Evolutionary conservation across 2,329 filamentous ascomycete species (phyloP), one percentile per base, ranked within the genome.

Genomic region (Aureobasidium sp.): DNA sequence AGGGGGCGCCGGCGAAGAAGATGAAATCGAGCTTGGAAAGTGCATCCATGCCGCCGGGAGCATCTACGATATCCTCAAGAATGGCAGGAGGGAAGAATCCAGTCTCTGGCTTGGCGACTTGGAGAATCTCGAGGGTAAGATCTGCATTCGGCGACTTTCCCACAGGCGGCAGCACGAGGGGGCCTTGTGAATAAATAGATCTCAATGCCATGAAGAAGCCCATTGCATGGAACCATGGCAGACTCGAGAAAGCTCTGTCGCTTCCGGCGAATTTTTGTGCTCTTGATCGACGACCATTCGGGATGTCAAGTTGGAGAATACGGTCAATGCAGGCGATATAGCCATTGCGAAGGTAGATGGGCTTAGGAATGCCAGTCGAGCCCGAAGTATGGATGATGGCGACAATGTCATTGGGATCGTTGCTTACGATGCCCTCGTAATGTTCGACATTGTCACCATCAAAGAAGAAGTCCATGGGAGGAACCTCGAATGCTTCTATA

Each of bases 311-410:
- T 1, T 75, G 63, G 10, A 72, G 68, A 1, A 76, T 66, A 0
- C 73, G 72, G 65, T 79, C 76, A 68, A 76, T 70, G 0, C 73
- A 73, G 0, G 68, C 68, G 13, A 76, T 55, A 27, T 70, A 65
- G 10, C 65, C 68, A 63, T 79, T 72, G 4, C 72, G 70, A 66
- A 70, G 70, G 1, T 66, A 57, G n/a, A 79, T 74, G 0, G 75
- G 75, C 56, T 79, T 79, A 1, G 76, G 76, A 0, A 76, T 61
- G 2, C 77, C 77, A 2, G 77, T 79, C 1, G 74, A 72, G 1
- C 78, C 78, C 3, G 75, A 78, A 0, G 77, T 78, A 53, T 79
- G 77, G 0, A 78, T 59, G 29, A 75, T 69, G 29, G 74, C 70
- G 5, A 77, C 74, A 0, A 73, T 72, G 1, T 77, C 75, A 34